Base-by-base conservation (phyloP, 805 yeast species). In the Candida sonorensis region DNA sequence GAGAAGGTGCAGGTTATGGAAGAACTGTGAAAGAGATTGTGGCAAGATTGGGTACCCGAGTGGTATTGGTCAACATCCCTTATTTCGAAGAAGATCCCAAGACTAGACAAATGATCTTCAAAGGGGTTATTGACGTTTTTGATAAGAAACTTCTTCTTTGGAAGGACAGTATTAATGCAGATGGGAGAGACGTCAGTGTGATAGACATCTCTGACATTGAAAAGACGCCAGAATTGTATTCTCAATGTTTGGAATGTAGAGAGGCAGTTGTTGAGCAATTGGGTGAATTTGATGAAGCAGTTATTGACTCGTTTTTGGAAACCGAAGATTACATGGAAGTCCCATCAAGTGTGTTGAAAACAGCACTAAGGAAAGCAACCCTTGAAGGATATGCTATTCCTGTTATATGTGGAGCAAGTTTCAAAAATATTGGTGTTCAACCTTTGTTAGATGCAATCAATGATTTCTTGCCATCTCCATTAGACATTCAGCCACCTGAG, bases 1-100 rank as follows among this genome's bases (percentile, higher is more conserved):
- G 97, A 38, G 81, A 78, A 11, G 98, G 98, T 14, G 95, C 97
- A 1, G 96, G 97, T 0, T 92, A 77, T 53, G 79, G 95, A 41
- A 66, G 95, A 35, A 85, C 97, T 0, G 94, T 86, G 5, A 77
- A 76, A 43, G 97, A 90, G 45, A 70, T 92, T 17, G 81, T 86
- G 10, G 59, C 76, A 14, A 82, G 83, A 48, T 62, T 92, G 36
- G 75, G 75, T 12, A 84, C 95, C 0, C 67, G 80, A 23, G 86
- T 80, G 2, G 81, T 78, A 0, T 54, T 87, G 21, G 65, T 84
- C n/a, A 87, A 81, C 40, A 59, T 83, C 8, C 98, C 98, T 0
- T 70, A 74, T 42, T 87, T 83, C 48, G 67, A 55, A 7, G 59
- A 64, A 23, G 68, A 69, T 32, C 45, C 62, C 1, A 20, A 40